A percentile compares a stretch with the other conserved stretches of the same genome.
Evolutionary conservation across 805 yeast species (phyloP).

Genomic region (Ogataea pignaliae): DNA sequence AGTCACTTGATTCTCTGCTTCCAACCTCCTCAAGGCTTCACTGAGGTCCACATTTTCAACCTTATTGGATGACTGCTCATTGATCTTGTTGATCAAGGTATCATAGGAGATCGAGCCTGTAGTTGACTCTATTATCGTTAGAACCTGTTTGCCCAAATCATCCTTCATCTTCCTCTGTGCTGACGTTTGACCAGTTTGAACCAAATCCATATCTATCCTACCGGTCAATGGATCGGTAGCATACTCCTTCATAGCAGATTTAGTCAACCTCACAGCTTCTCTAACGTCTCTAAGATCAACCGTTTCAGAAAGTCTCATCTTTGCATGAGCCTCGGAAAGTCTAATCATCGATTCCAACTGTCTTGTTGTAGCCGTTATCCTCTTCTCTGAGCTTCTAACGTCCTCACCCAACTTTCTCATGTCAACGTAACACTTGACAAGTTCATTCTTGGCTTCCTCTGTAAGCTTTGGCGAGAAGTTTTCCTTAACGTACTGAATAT

Average conservation of each 20-base stretch:
- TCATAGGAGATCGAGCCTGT: conserved; percentile 51
- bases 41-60: conserved; percentile 70
- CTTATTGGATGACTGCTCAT: conserved; percentile 58
- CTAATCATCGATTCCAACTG: conserved; percentile 96
- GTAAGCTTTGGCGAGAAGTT: conserved; percentile 76
- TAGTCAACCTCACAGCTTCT: conserved; percentile 90
- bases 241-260: conserved; percentile 92
- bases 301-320: conserved; percentile 71
- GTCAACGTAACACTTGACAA: conserved; percentile 84
- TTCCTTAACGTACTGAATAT: conserved; percentile 93
- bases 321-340: conserved; percentile 94
- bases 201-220: conserved; percentile 93
- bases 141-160: conserved; percentile 61
- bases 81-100: conserved; percentile 55
- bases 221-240: conserved; percentile 98
- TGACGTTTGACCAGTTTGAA: conserved; percentile 91
- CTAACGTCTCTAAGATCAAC: conserved; percentile 81
- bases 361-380: conserved; percentile 97
- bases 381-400: conserved; percentile 73
- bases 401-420: conserved; percentile 96
- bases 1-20: conserved; percentile 63
- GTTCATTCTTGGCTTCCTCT: conserved; percentile 73
- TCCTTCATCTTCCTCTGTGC: conserved; percentile 77
- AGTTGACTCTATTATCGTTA: conserved; percentile 47
- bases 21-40: conserved; percentile 62